Evolutionary conservation across 1,284 basidiomycete species (phyloP), one percentile per base, ranked within the genome.

Genomic region (Rhodotorula sp.): DNA sequence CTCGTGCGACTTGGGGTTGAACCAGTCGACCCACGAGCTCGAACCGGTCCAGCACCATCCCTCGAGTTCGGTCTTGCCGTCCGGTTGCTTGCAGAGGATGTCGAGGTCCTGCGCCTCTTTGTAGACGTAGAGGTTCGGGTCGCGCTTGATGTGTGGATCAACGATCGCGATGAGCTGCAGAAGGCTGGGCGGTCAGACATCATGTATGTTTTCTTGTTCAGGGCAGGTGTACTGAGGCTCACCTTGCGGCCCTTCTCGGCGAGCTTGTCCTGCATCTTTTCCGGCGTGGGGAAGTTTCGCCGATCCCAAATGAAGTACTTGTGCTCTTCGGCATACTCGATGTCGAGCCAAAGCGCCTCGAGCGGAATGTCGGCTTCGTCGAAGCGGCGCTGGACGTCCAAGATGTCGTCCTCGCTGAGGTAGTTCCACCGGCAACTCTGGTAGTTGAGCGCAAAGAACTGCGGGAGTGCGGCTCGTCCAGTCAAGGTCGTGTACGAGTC

Each of bases 391-490:
- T 94, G 90, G 12, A 98, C 93, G n/a, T 86, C 85, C 26, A 93
- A 86, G 8, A 99, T 86, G 80, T 99, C 97, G 18, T 90, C 88
- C 61, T 92, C 90, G 80, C 89, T 92, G 75, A 97, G 86, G 79
- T 99, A 99, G 82, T 99, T 99, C 97, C 97, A 99, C 59, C 97
- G 85, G 81, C 94, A 98, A 81, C 99, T 95, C 82, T 99, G 95
- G 80, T 99, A 95, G 0, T 89, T 95, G 64, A 97, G 85, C 43
- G 93, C 88, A 87, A 93, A 98, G 61, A 92, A 87, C 5, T 93
- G 90, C 0, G 97, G 97, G 23, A 99, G 84, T 2, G 89, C 88
- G 0, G 92, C 88, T 0, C 90, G 87, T 3, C 97, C 95, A 0
- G 94, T 95, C 48, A 98, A 85, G 31, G 84, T 81, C 0, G 92